Conservation (phyloP, 805 yeast species). For the Pichia exigua region DNA sequence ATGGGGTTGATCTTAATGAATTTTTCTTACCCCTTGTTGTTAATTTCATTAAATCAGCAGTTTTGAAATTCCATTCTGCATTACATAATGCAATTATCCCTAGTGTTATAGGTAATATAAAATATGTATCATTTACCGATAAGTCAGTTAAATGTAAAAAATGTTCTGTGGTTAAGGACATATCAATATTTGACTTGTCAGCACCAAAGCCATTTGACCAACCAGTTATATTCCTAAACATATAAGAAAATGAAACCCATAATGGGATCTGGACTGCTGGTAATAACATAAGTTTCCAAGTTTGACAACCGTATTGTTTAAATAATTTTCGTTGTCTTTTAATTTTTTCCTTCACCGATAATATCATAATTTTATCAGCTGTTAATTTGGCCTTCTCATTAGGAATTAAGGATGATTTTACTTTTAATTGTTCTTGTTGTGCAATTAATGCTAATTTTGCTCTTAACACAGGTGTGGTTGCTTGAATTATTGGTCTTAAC, state of each 20-base stretch:
- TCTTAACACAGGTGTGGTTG: conserved; percentile 69
- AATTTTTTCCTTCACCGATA: conserved; percentile 72
- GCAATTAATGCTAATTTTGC: conserved; percentile 45
- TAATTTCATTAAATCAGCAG: conserved; percentile 45
- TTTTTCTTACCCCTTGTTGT: conserved; percentile 34
- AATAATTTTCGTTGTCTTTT: conserved; percentile 69
- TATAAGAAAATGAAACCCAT: conserved; percentile 73
- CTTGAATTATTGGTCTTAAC: conserved; percentile 61
- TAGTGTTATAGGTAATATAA: conserved; percentile 58
- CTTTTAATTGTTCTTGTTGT: conserved; percentile 24
- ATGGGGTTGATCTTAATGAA: conserved; percentile 45
- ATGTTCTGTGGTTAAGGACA: conserved; percentile 44
- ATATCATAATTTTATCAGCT: conserved; percentile 68
- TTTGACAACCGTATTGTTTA: conserved; percentile 56
- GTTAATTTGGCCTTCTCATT: conserved; percentile 38
- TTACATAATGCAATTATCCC: conserved; percentile 70
- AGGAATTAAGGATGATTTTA: conserved; percentile 15
- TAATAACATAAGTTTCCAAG: conserved; percentile 70
- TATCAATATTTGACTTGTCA: conserved; percentile 39
- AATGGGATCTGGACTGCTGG: conserved; percentile 83
- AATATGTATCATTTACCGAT: conserved; percentile 51
- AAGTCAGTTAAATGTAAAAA: conserved; percentile 55
- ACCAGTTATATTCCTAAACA: conserved; percentile 71
- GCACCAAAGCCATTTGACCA: conserved; percentile 33
- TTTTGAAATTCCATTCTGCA: conserved; percentile 71